Conservation (phyloP, 148 eudicot genomes). For the Rhododendron griersonianum region DNA sequence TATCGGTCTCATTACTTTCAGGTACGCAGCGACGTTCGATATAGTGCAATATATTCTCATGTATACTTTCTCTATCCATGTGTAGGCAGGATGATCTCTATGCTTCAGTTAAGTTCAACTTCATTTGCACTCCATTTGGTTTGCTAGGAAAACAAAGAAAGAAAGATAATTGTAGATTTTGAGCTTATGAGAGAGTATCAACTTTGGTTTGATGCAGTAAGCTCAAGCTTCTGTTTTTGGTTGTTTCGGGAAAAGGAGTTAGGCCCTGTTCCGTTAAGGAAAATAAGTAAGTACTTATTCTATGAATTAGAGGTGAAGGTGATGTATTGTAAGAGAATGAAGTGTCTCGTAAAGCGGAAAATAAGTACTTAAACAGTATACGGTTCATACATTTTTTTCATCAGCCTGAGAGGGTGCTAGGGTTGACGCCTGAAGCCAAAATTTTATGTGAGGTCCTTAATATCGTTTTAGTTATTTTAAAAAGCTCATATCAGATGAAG, state of each 20-base stretch:
- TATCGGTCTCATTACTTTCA: neutral
- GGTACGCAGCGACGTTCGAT: neutral
- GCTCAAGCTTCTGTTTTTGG: neutral
- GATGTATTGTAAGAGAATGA: too few relatives aligned
- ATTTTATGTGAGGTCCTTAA: too few relatives aligned
- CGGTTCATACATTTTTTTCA: too few relatives aligned
- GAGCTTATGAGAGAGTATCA: neutral
- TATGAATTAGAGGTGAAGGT: too few relatives aligned
- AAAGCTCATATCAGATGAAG: too few relatives aligned
- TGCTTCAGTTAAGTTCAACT: neutral
- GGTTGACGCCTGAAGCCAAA: too few relatives aligned
- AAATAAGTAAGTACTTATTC: too few relatives aligned
- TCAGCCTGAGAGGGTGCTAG: too few relatives aligned
- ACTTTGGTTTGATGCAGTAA: neutral
- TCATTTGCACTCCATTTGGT: neutral
- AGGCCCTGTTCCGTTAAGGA: too few relatives aligned
- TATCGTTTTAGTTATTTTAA: too few relatives aligned
- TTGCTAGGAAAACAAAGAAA: neutral
- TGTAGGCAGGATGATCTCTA: neutral
- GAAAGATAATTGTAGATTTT: neutral
- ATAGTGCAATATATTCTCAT: neutral
- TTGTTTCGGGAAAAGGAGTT: neutral
- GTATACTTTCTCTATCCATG: neutral
- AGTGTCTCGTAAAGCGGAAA: too few relatives aligned
- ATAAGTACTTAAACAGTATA: too few relatives aligned